These are phyloP conservation scores for Lactarius akahatsu DNA, from an alignment of 768 basidiomycete genomes.

Conservation along the genomic window DNA sequence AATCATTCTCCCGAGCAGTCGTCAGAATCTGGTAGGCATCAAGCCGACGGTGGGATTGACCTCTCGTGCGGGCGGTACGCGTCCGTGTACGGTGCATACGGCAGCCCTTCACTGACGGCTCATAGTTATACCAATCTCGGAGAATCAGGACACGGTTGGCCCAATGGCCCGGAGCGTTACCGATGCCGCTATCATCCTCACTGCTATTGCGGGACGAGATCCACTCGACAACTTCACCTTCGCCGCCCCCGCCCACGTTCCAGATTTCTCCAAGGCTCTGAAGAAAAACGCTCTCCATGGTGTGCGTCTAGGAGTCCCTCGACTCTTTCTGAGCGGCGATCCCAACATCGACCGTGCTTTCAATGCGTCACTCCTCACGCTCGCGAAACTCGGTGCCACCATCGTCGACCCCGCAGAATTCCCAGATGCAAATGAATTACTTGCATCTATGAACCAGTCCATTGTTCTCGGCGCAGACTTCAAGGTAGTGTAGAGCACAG, in stretches of 20 bases:
- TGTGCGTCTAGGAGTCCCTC: conserved; percentile 47
- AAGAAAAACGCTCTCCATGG: conserved; percentile 47
- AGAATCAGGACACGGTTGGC: conserved; percentile 59
- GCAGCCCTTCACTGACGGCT: neutral
- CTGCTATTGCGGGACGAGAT: conserved; percentile 47
- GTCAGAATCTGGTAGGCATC: conserved; percentile 58
- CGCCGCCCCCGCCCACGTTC: conserved; percentile 48
- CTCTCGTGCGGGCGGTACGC: conserved; percentile 54
- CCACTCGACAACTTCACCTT: conserved; percentile 44
- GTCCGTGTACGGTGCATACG: conserved; percentile 9
- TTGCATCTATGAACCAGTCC: conserved; percentile 50
- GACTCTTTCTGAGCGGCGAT: conserved; percentile 36
- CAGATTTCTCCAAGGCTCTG: conserved; percentile 57
- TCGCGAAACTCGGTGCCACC: conserved; percentile 45
- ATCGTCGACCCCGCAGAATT: conserved; percentile 66
- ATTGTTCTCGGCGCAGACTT: conserved; percentile 56
- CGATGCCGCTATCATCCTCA: conserved; percentile 55
- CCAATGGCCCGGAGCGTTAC: conserved; percentile 54
- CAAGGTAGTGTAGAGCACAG: conserved; percentile 44
- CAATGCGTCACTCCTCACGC: conserved; percentile 39
- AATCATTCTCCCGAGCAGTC: conserved; percentile 46
- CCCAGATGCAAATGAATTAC: conserved; percentile 49
- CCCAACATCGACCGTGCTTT: conserved; percentile 39
- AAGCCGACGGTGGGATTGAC: conserved; percentile 62
- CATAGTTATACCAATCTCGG: conserved; percentile 50